Conservation (phyloP, 108 stramenopile species). For the Pelagomonas calceolata region DNA sequence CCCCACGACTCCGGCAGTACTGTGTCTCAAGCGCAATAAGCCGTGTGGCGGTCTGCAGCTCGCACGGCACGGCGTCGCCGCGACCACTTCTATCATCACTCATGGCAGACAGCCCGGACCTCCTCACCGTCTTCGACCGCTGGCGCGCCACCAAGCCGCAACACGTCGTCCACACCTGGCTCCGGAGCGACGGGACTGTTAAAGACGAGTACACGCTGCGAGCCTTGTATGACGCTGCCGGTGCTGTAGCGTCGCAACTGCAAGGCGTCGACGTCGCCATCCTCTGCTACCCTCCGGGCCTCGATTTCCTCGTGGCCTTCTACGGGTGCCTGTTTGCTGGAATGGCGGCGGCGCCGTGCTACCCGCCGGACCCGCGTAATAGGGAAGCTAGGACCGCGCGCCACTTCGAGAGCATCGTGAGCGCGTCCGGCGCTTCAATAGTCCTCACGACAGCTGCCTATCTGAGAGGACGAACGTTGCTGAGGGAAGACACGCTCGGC, state of each 20-base stretch:
- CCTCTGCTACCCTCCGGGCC: constrained; percentile 90
- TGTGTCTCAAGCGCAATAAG: too few species aligned
- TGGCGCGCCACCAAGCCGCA: too few species aligned
- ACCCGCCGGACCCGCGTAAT: neutral
- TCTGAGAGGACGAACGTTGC: neutral
- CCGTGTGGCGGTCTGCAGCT: too few species aligned
- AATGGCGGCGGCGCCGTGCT: neutral
- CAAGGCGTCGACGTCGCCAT: constrained; percentile 58
- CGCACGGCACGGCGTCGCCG: too few species aligned
- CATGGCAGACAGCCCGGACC: too few species aligned
- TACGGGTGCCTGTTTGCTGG: constrained; percentile 64
- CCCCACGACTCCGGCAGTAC: too few species aligned
- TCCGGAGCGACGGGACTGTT: too few species aligned
- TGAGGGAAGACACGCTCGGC: neutral
- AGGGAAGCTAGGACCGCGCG: constrained; percentile 51
- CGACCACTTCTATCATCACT: too few species aligned
- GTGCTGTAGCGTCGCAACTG: neutral
- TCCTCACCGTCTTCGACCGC: too few species aligned
- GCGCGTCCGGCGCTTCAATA: constrained; percentile 59
- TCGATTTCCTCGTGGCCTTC: constrained; percentile 87
- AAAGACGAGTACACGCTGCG: too few species aligned
- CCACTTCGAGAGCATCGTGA: constrained; percentile 59
- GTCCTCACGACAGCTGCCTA: constrained; percentile 76
- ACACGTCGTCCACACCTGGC: too few species aligned
- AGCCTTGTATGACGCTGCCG: neutral